Evolutionary conservation across 2,329 filamentous ascomycete genomes (phyloP).

Genomic region (Trichoderma koningiopsis): DNA sequence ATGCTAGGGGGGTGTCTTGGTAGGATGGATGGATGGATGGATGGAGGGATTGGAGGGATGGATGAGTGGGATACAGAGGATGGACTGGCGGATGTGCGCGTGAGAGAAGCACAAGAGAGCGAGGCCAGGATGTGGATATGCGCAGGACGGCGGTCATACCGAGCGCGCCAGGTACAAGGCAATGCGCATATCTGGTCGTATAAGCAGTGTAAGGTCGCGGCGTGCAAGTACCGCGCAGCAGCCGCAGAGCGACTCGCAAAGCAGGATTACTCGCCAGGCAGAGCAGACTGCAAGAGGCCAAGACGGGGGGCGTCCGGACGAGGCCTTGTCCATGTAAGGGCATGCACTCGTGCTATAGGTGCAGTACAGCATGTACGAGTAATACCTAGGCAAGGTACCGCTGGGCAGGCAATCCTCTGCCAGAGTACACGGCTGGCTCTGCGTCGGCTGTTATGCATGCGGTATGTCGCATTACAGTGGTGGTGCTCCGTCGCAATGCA

Average conservation of each 20-base stretch:
- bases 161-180: constrained; percentile 22
- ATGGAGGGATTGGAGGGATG: constrained; percentile 10
- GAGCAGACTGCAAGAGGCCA: neutral
- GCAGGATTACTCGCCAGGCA: neutral
- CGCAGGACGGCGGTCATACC: constrained; percentile 22
- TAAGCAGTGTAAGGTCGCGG: neutral
- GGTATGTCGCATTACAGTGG: constrained; percentile 4
- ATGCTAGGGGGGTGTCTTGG: constrained; percentile 12
- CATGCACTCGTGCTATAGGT: neutral
- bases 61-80: constrained; percentile 15
- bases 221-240: constrained; percentile 5
- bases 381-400: neutral
- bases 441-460: constrained; percentile 22
- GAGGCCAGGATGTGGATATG: constrained; percentile 21
- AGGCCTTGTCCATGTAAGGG: constrained; percentile 12
- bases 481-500: neutral
- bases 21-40: constrained; percentile 14
- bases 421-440: neutral
- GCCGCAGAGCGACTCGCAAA: neutral
- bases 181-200: neutral
- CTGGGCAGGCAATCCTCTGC: neutral
- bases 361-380: neutral
- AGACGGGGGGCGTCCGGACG: constrained; percentile 15
- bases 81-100: constrained; percentile 18
- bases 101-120: constrained; percentile 15